A percentile compares a stretch with the other conserved stretches of the same genome.
These are phyloP conservation scores for Hymenoscyphus fructigenus DNA, from an alignment of 2,329 filamentous ascomycete genomes.

Conservation along the genomic window DNA sequence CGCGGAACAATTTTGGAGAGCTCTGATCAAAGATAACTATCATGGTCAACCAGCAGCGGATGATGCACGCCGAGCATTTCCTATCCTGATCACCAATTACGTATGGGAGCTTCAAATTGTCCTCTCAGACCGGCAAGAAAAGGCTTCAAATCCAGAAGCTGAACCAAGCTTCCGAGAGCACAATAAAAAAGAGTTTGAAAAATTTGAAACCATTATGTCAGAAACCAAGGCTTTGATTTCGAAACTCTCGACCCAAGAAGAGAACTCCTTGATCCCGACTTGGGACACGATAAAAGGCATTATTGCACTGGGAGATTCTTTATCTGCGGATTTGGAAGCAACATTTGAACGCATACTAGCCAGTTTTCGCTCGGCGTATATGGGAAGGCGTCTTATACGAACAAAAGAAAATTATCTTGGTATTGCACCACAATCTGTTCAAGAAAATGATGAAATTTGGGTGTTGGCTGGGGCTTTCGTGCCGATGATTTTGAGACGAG, in stretches of 20 bases:
- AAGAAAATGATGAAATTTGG: constrained; percentile 6
- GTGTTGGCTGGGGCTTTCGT: constrained; percentile 7
- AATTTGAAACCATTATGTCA: not conserved
- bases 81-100: constrained; percentile 1
- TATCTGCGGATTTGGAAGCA: constrained; percentile 1
- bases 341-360: not conserved
- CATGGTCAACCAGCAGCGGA: constrained; percentile 6
- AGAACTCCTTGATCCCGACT: not conserved
- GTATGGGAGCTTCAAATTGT: constrained; percentile 3
- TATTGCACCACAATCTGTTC: constrained; percentile 7
- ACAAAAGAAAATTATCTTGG: constrained; percentile 8
- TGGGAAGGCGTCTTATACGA: constrained; percentile 14
- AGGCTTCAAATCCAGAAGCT: not conserved
- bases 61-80: constrained; percentile 7
- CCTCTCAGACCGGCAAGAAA: not conserved
- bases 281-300: constrained; percentile 1
- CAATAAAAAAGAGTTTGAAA: not conserved
- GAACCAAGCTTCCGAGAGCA: not conserved
- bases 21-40: constrained; percentile 19
- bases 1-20: constrained; percentile 20
- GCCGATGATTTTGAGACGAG: constrained; percentile 9
- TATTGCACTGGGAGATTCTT: not conserved
- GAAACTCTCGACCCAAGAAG: not conserved
- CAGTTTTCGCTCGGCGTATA: constrained; percentile 14
- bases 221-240: not conserved